Conservation (phyloP, 2,329 filamentous ascomycete genomes). For the Colletotrichum simmondsii region DNA sequence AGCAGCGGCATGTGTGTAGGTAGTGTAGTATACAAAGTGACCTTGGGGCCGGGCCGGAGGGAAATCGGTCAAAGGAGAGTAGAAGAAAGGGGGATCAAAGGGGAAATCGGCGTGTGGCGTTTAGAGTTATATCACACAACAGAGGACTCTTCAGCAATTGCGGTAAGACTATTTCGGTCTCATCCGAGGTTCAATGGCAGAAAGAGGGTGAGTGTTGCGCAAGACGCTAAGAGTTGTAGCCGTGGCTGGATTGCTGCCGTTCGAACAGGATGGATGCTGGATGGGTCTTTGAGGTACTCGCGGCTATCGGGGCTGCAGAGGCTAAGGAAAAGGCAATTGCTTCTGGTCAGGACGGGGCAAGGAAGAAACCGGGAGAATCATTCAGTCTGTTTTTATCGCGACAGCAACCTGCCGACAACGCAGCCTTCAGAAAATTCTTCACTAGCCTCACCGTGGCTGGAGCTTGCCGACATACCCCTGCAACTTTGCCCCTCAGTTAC, state of each 20-base stretch:
- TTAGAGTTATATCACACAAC: conserved; percentile 21
- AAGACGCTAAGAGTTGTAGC: conserved; percentile 15
- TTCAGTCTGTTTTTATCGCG: conserved; percentile 20
- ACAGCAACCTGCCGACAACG: conserved; percentile 21
- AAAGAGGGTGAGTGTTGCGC: conserved; percentile 8
- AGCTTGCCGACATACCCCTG: conserved; percentile 22
- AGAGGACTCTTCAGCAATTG: conserved; percentile 3
- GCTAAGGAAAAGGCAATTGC: not conserved
- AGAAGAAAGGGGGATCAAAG: not conserved
- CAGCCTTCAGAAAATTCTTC: conserved; percentile 15
- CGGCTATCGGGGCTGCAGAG: conserved; percentile 20
- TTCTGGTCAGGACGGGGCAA: conserved; percentile 6
- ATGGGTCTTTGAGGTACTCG: conserved; percentile 3
- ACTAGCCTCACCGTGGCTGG: conserved; percentile 30
- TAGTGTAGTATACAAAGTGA: conserved; percentile 15
- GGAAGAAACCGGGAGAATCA: conserved; percentile 33
- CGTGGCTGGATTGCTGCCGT: conserved; percentile 6
- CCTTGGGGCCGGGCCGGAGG: conserved; percentile 5
- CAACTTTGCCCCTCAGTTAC: conserved; percentile 31
- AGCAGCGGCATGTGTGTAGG: conserved; percentile 24
- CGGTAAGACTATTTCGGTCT: conserved; percentile 9
- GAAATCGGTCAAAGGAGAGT: not conserved
- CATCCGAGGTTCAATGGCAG: conserved; percentile 30
- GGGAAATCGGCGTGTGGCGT: not conserved
- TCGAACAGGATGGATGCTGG: not conserved